phyloP scores from a whole-genome alignment of 495 filamentous ascomycete species.

The Podospora anserina region DNA sequence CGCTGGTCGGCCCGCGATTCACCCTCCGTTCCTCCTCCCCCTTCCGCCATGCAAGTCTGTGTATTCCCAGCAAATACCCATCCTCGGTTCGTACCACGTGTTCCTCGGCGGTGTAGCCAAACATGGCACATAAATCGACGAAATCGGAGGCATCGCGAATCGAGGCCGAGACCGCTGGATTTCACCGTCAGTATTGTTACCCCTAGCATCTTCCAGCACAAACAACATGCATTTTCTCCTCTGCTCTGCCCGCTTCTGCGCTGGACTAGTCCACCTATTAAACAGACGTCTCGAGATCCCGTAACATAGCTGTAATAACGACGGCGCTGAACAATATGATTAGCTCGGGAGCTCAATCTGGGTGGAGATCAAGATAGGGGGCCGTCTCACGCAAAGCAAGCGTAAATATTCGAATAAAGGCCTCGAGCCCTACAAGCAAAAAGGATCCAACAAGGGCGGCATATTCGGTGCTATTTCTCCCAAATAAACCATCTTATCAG shows the following conservation, averaged over 20 bases:
- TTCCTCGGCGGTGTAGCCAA: conserved; percentile 89
- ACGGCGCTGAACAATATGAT: conserved; percentile 53
- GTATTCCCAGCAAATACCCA: conserved; percentile 88
- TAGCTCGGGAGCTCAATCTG: conserved; percentile 23
- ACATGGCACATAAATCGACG: conserved; percentile 82
- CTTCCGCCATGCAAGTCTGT: conserved; percentile 76
- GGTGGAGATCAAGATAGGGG: neutral
- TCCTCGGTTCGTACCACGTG: conserved; percentile 92
- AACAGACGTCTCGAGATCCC: conserved; percentile 75
- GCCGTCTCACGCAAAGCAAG: conserved; percentile 73
- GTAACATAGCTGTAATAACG: conserved; percentile 80
- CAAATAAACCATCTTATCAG: neutral
- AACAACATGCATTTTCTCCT: conserved; percentile 49
- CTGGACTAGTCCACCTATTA: conserved; percentile 71
- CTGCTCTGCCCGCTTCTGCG: conserved; percentile 59
- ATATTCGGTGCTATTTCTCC: conserved; percentile 62
- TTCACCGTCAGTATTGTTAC: conserved; percentile 21
- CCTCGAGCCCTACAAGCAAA: conserved; percentile 74
- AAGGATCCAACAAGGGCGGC: conserved; percentile 79
- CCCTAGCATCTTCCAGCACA: neutral
- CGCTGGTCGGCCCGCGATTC: conserved; percentile 65
- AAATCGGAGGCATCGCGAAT: conserved; percentile 79
- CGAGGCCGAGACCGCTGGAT: conserved; percentile 47
- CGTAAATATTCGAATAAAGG: conserved; percentile 79
- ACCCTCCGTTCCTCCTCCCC: conserved; percentile 73